phyloP scores from a whole-genome alignment of 768 basidiomycete genomes.

The Thelephora aurantiotincta region DNA sequence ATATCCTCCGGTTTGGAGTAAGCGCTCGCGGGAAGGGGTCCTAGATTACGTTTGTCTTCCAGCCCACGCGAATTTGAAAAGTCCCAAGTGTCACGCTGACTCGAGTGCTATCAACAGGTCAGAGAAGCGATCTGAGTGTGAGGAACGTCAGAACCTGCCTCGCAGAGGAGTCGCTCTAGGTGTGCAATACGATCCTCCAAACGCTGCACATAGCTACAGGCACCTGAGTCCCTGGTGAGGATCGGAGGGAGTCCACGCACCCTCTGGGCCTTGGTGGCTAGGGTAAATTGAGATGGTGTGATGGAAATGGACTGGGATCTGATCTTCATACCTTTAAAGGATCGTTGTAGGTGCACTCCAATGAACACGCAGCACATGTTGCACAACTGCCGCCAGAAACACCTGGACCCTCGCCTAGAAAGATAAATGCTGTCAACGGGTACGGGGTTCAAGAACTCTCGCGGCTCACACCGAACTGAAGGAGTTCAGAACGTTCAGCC shows the following conservation, averaged over 20 bases:
- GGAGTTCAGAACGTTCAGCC: not conserved
- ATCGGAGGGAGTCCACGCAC: not conserved
- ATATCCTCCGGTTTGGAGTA: no score
- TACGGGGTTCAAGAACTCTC: not conserved
- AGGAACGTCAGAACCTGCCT: slow-evolving; percentile 7
- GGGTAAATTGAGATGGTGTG: not conserved
- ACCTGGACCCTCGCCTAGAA: slow-evolving; percentile 16
- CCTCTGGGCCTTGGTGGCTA: not conserved
- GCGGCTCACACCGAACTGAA: not conserved
- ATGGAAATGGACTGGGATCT: not conserved
- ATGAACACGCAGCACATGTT: slow-evolving; percentile 12
- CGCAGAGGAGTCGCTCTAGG: slow-evolving; percentile 15
- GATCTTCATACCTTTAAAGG: slow-evolving; percentile 10
- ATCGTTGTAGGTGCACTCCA: slow-evolving; percentile 15
- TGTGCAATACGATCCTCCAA: slow-evolving; percentile 15
- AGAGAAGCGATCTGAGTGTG: not conserved
- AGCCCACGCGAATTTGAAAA: not conserved
- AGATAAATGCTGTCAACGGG: not conserved
- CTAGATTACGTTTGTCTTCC: not conserved
- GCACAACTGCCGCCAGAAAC: slow-evolving; percentile 10
- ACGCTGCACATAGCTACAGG: slow-evolving; percentile 9
- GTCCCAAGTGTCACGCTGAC: not conserved
- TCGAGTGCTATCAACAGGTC: not conserved
- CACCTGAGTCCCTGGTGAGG: not conserved
- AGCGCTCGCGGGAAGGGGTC: not conserved